Evolutionary conservation across 768 basidiomycete species (phyloP).

Genomic region (Tremella yokohamensis): DNA sequence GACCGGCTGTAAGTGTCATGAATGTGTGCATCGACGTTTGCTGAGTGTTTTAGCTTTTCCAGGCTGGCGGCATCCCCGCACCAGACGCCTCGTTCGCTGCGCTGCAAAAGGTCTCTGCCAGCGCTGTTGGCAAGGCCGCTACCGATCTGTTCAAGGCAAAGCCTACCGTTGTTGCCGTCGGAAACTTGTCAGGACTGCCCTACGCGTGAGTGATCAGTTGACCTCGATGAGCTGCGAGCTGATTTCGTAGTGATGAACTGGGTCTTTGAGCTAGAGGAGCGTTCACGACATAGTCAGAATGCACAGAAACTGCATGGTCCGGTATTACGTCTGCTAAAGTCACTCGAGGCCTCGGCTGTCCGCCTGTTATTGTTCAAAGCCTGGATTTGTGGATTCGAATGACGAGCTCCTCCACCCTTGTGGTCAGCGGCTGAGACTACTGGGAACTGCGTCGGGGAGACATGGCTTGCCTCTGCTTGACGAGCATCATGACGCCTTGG

Average conservation of each 20-base stretch:
- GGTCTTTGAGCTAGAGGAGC: constrained; percentile 27
- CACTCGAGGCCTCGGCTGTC: too few relatives aligned
- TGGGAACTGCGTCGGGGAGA: background rate
- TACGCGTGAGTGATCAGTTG: constrained; percentile 55
- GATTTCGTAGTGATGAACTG: constrained; percentile 42
- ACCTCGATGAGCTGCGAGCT: background rate
- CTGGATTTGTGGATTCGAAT: constrained; percentile 18
- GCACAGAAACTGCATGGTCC: background rate
- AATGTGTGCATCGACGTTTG: background rate
- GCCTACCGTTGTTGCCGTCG: constrained; percentile 83
- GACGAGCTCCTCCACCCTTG: constrained; percentile 35
- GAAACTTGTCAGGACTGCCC: constrained; percentile 71
- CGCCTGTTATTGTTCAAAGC: background rate
- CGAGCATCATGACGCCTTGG: constrained; percentile 44
- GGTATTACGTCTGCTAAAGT: background rate
- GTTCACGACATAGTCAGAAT: constrained; percentile 2
- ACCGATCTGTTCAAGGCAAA: constrained; percentile 66
- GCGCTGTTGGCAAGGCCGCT: constrained; percentile 67
- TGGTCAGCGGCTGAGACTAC: too few relatives aligned
- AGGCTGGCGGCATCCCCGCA: constrained; percentile 59
- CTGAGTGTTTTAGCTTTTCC: constrained; percentile 58
- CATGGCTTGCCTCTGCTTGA: constrained; percentile 42
- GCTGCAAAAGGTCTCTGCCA: constrained; percentile 66
- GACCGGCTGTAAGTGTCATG: constrained; percentile 59
- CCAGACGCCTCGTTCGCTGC: constrained; percentile 64